Conservation (phyloP, 805 yeast species). For the Barnettozyma siamensis region DNA sequence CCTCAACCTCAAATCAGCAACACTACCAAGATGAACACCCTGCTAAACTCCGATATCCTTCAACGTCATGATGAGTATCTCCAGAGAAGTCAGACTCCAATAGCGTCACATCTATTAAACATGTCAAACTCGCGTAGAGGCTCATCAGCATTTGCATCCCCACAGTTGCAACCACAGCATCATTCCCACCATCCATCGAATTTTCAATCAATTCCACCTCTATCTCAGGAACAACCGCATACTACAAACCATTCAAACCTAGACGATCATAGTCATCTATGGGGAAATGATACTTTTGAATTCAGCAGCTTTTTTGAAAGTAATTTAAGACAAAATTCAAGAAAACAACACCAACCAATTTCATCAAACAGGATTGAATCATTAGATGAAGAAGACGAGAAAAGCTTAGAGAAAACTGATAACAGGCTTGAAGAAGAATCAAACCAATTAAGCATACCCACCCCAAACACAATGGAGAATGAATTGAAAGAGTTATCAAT, state of each 20-base stretch:
- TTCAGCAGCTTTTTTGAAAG: slow-evolving; percentile 24
- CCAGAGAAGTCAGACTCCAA: slow-evolving; percentile 19
- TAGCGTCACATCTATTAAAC: slow-evolving; percentile 17
- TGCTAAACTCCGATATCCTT: slow-evolving; percentile 5
- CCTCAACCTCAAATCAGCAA: neutral
- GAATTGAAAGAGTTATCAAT: neutral
- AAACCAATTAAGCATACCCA: slow-evolving; percentile 5
- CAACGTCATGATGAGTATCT: slow-evolving; percentile 11
- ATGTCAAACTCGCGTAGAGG: slow-evolving; percentile 11
- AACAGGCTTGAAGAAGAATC: slow-evolving; percentile 4
- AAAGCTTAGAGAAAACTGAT: neutral
- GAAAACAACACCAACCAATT: slow-evolving; percentile 6
- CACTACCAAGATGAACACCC: slow-evolving; percentile 3
- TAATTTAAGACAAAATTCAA: slow-evolving; percentile 17
- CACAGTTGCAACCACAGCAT: slow-evolving; percentile 5
- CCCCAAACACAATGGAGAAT: neutral
- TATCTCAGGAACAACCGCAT: slow-evolving; percentile 4
- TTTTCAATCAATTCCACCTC: neutral
- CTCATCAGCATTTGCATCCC: slow-evolving; percentile 1
- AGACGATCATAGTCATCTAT: neutral
- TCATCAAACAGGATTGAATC: slow-evolving; percentile 13
- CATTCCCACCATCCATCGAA: neutral
- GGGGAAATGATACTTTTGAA: slow-evolving; percentile 15
- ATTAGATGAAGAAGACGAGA: slow-evolving; percentile 9
- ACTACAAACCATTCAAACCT: neutral